Evolutionary conservation across 345 rosid genomes (phyloP).

Genomic region (Camelina laxa): DNA sequence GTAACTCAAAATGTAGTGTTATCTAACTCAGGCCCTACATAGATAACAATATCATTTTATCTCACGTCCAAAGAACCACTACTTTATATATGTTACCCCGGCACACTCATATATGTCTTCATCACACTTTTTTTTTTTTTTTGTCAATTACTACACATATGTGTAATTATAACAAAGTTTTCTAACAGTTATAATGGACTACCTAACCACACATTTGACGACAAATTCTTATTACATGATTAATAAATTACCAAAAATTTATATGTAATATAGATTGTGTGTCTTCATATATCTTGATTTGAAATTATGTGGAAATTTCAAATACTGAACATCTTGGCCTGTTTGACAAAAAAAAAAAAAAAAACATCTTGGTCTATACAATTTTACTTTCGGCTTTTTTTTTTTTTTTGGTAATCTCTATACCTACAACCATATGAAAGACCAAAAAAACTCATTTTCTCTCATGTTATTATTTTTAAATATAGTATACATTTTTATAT

Average conservation of each 20-base stretch:
- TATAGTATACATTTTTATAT: no score
- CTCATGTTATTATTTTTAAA: no score
- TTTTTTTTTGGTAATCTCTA: no score
- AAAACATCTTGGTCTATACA: neutral
- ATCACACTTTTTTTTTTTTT: neutral
- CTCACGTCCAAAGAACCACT: constrained; percentile 31
- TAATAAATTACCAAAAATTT: neutral
- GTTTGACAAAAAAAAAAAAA: no score
- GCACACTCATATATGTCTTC: constrained; percentile 25
- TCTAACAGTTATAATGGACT: no score
- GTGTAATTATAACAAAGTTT: neutral
- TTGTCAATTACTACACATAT: neutral
- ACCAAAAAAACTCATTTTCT: no score
- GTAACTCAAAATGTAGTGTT: constrained; percentile 27
- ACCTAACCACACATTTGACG: no score
- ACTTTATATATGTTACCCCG: neutral
- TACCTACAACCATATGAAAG: no score
- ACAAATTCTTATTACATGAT: no score
- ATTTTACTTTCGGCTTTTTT: neutral
- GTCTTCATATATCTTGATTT: constrained; percentile 11
- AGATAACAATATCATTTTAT: constrained; percentile 33
- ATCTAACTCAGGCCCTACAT: constrained; percentile 33
- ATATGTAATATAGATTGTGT: neutral
- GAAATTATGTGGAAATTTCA: neutral
- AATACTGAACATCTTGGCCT: neutral